Conservation (phyloP, 2,329 filamentous ascomycete species). For the Chaetomiaceae sp. region DNA sequence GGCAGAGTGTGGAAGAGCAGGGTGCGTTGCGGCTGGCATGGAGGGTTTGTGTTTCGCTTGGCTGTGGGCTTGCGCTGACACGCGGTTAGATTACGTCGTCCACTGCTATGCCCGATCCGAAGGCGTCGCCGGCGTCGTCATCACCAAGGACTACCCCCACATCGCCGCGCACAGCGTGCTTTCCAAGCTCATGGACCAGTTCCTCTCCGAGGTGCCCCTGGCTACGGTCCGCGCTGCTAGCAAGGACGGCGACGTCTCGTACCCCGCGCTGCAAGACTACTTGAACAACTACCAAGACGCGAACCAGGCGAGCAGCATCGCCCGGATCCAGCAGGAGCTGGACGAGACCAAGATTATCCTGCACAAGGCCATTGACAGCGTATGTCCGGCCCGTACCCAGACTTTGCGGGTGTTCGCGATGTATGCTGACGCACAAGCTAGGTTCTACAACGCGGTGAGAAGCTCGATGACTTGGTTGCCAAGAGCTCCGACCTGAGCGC, state of each 20-base stretch:
- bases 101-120: conserved; percentile 71
- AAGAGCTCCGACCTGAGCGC: conserved; percentile 88
- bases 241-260: conserved; percentile 48
- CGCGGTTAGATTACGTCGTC: conserved; percentile 57
- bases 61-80: conserved; percentile 1
- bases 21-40: conserved; percentile 37
- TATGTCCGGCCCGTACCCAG: conserved; percentile 25
- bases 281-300: conserved; percentile 73
- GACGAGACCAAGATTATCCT: conserved; percentile 97
- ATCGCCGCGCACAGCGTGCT: conserved; percentile 82
- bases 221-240: conserved; percentile 19
- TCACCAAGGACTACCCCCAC: conserved; percentile 68
- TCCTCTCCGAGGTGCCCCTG: conserved; percentile 60
- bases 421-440: conserved; percentile 13
- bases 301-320: conserved; percentile 80
- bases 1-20: conserved; percentile 81
- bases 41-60: not conserved
- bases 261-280: conserved; percentile 76
- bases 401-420: not conserved
- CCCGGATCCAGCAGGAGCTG: conserved; percentile 93
- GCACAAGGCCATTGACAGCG: conserved; percentile 91
- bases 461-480: conserved; percentile 87
- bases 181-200: conserved; percentile 82
- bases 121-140: conserved; percentile 70
- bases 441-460: conserved; percentile 80